phyloP scores from a whole-genome alignment of 257 asterid genomes.

The Capsicum chinense region DNA sequence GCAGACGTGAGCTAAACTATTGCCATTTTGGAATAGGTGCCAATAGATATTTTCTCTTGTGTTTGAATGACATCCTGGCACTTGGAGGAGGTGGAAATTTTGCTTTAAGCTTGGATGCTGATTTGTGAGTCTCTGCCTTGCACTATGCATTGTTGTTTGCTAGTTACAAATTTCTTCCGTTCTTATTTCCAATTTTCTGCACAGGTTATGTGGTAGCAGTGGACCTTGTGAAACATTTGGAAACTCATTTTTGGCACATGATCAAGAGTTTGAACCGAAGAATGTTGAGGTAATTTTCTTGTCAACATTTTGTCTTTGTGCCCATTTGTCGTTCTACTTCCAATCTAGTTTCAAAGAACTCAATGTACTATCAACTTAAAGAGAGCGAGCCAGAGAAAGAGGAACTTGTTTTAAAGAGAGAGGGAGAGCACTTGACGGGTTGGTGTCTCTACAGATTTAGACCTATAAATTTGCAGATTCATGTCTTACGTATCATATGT shows the following conservation, averaged over 20 bases:
- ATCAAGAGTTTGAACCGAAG: slow-evolving; percentile 77
- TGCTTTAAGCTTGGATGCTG: slow-evolving; percentile 83
- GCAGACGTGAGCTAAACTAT: not conserved
- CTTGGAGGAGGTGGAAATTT: slow-evolving; percentile 92
- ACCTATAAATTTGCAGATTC: not conserved
- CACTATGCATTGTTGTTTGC: not conserved
- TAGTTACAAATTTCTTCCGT: not conserved
- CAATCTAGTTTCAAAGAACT: not conserved
- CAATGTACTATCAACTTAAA: not conserved
- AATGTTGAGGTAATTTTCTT: slow-evolving; percentile 73
- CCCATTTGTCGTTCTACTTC: not conserved
- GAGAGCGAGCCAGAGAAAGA: not conserved
- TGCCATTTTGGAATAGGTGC: slow-evolving; percentile 56
- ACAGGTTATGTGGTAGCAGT: slow-evolving; percentile 83
- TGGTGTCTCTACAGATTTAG: not conserved
- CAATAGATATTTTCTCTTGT: slow-evolving; percentile 84
- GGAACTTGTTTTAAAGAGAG: not conserved
- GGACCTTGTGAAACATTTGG: slow-evolving; percentile 98
- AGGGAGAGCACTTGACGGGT: not conserved
- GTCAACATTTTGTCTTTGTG: not conserved
- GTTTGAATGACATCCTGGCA: slow-evolving; percentile 86
- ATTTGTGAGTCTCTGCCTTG: slow-evolving; percentile 63
- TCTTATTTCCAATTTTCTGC: not conserved
- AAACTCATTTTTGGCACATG: slow-evolving; percentile 80
- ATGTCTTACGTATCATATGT: too few relatives aligned